Conservation (phyloP, 2,329 filamentous ascomycete genomes). For the Myriosclerotinia curreyana region DNA sequence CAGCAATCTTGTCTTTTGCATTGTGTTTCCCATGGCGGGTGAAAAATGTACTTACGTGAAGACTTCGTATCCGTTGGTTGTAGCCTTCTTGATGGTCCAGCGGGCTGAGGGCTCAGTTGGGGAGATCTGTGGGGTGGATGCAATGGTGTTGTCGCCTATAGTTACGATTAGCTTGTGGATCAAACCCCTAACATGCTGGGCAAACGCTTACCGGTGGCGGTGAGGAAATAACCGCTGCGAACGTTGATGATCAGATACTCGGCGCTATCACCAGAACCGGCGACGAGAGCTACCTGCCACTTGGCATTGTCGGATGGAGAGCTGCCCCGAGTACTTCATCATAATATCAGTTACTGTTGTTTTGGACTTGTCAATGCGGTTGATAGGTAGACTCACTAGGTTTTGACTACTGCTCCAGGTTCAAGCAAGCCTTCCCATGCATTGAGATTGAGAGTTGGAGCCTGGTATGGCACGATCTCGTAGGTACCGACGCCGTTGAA, state of each 20-base stretch:
- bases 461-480: constrained; percentile 14
- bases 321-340: neutral
- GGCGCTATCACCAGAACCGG: constrained; percentile 8
- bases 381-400: neutral
- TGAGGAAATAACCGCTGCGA: constrained; percentile 8
- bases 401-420: constrained; percentile 7
- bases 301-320: neutral
- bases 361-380: neutral
- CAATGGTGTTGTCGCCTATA: neutral
- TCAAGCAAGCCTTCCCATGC: neutral
- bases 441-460: constrained; percentile 10
- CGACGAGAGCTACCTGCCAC: constrained; percentile 5
- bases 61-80: neutral
- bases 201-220: neutral
- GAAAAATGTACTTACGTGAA: constrained; percentile 4
- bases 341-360: neutral
- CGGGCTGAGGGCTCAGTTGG: neutral
- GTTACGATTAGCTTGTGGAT: neutral
- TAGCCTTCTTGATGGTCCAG: constrained; percentile 1
- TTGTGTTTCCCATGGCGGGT: neutral
- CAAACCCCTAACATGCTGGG: neutral
- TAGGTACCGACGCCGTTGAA: constrained; percentile 7
- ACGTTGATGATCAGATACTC: constrained; percentile 18
- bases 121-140: constrained; percentile 7
- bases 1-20: neutral